Evolutionary conservation across 2,329 filamentous ascomycete species (phyloP), one percentile per base, ranked within the genome.

Genomic region (Fusarium sp.): DNA sequence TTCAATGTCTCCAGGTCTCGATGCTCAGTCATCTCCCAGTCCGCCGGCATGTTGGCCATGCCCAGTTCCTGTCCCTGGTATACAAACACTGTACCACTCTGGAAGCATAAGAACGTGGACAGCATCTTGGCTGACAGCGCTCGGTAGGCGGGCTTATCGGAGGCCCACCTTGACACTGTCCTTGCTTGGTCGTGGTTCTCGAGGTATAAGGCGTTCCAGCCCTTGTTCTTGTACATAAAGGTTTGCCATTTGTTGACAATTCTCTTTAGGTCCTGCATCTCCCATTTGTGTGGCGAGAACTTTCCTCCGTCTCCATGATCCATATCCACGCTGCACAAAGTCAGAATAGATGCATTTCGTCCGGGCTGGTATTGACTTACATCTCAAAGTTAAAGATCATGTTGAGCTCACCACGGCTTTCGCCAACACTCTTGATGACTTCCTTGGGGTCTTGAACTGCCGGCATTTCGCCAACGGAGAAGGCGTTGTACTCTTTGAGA

Each of bases 381-480:
- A 89, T 86, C 74, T 89, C 87, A 72, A 90, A 89, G 70, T 88
- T 87, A 78, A 92, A 91, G 6, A 91, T 86, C 89, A 92, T 92
- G 77, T 88, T 87, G 22, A 92, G 79, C 85, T 85, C 60, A 85
- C 85, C 35, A 83, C 81, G 4, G 84, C 45, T 60, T 26, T 74
- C 84, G 2, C 84, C 83, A 12, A 92, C 87, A 70, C 90, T 91
- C 33, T 85, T 79, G 17, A 91, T 80, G 14, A 91, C 87, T 52
- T 88, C 83, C 8, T 81, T 78, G 18, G 86, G 84, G 49, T 90
- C 85, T 1, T 87, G 87, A 2, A 89, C 89, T 63, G 87, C 82
- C 0, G 90, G 88, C 64, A 91, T 86, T 79, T 93, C 91, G 38
- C 91, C 91, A 0, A 93, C 90, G 0, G 90, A 92, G 80, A 93